Base-by-base conservation (phyloP, 495 filamentous ascomycete species). In the Penicillium malachiteum region DNA sequence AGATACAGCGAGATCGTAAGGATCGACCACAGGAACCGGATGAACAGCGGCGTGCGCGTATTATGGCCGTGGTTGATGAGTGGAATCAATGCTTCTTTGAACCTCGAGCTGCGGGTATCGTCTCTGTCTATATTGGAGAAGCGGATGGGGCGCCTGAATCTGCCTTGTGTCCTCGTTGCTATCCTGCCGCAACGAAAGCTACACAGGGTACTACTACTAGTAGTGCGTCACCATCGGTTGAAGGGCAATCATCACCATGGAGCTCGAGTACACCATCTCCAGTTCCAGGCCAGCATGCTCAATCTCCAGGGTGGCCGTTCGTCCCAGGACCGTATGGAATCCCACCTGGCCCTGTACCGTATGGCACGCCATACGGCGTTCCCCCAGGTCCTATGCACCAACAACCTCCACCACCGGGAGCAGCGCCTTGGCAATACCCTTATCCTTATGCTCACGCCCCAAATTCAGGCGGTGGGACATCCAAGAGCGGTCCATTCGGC, bases 61-160 rank as follows among this genome's bases (percentile, higher is more conserved):
- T 81, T 32, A 46, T 72, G 32, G 71, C 73, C 7, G 74, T 78
- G 5, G 66, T 81, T 21, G 66, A 65, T 10, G 79, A 81, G 59
- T 82, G 79, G 79, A 82, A 82, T 49, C 70, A 75, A 46, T 72
- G 69, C 34, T 82, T 82, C 43, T 82, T 82, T 40, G 69, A 68
- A 3, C 72, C 68, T 13, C 75, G 79, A 42, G 69, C 62, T 18
- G 63, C 70, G 26, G 62, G 66, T 2, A 68, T 81, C 14, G 55
- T 60, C 7, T 74, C 70, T 50, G 61, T 69, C 31, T 77, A 78
- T 51, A 67, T 76, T 3, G 68, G 65, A 1, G 69, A 76, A 48
- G 66, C 69, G 8, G 67, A 74, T 43, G 59, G 62, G 39, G 70
- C 71, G n/a, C 75, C 75, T 2, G 17, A 59, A 1, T 78, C 75